These are phyloP conservation scores for Pholiota conissans DNA, from an alignment of 768 basidiomycete species.

Conservation along the genomic window DNA sequence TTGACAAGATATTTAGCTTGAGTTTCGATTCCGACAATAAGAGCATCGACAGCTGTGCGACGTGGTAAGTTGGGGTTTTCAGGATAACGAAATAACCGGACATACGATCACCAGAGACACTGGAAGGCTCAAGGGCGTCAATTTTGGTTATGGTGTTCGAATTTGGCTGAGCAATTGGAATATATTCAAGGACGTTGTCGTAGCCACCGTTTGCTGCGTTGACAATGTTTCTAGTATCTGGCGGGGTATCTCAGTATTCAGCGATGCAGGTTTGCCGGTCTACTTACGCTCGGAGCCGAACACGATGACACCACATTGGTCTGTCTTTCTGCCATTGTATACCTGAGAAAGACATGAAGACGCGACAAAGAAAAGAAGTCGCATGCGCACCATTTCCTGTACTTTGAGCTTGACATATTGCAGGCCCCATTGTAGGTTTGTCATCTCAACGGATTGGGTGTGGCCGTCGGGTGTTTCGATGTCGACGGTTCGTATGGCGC, in stretches of 20 bases:
- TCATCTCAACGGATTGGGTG: slow-evolving; percentile 53
- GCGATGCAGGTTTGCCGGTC: not conserved
- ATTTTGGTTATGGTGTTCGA: slow-evolving; percentile 65
- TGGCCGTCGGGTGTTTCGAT: slow-evolving; percentile 56
- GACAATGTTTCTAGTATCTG: slow-evolving; percentile 69
- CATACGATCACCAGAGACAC: slow-evolving; percentile 66
- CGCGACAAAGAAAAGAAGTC: not conserved
- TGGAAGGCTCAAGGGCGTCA: slow-evolving; percentile 57
- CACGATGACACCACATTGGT: slow-evolving; percentile 86
- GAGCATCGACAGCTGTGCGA: slow-evolving; percentile 72
- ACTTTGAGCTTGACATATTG: slow-evolving; percentile 90
- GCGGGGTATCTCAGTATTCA: slow-evolving; percentile 1
- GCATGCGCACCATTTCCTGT: slow-evolving; percentile 75
- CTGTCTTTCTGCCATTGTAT: slow-evolving; percentile 88
- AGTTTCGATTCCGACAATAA: slow-evolving; percentile 85
- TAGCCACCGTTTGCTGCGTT: slow-evolving; percentile 66
- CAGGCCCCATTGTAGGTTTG: slow-evolving; percentile 79
- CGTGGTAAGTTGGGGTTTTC: not conserved
- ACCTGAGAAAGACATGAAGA: slow-evolving; percentile 51
- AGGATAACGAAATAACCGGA: slow-evolving; percentile 1
- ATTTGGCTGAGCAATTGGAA: slow-evolving; percentile 68
- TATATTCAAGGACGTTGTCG: slow-evolving; percentile 69
- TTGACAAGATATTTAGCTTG: slow-evolving; percentile 64
- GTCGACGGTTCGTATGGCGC: slow-evolving; percentile 54
- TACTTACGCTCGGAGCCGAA: slow-evolving; percentile 81